Percentiles rank a stretch among this genome's conserved stretches.
Evolutionary conservation across 139 green algal species (phyloP).

Genomic region (Chlorella sp.): DNA sequence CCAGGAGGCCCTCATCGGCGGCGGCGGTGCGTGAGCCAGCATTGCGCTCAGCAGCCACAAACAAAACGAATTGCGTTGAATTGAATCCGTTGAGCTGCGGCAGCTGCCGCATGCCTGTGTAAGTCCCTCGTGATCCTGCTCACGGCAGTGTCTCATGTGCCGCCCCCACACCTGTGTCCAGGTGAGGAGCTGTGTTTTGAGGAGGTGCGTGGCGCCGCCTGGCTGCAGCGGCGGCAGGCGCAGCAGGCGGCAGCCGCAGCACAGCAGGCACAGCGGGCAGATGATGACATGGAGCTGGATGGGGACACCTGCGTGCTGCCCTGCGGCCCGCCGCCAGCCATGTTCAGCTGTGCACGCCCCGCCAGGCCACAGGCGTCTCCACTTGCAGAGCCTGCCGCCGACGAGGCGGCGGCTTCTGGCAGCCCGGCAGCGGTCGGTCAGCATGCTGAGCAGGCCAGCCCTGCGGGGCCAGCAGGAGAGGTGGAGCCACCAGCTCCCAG

Average conservation of each 20-base stretch:
- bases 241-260: background rate
- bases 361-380: background rate
- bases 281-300: constrained; percentile 23
- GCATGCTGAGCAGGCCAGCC: background rate
- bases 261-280: background rate
- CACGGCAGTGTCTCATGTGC: background rate
- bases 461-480: no score
- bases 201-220: constrained; percentile 62
- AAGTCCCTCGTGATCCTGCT: background rate
- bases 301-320: background rate
- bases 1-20: background rate
- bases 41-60: background rate
- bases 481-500: no score
- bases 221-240: constrained; percentile 15
- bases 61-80: background rate
- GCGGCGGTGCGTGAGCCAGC: constrained; percentile 16
- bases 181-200: constrained; percentile 79
- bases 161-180: constrained; percentile 8
- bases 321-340: background rate
- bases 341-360: no score
- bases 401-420: background rate
- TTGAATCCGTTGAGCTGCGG: no score
- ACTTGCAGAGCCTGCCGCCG: background rate
- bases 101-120: background rate
- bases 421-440: no score